Percentiles rank a stretch among this genome's conserved stretches.
Conservation (phyloP, 2,329 filamentous ascomycete genomes). For the Microsporum ferrugineum region DNA sequence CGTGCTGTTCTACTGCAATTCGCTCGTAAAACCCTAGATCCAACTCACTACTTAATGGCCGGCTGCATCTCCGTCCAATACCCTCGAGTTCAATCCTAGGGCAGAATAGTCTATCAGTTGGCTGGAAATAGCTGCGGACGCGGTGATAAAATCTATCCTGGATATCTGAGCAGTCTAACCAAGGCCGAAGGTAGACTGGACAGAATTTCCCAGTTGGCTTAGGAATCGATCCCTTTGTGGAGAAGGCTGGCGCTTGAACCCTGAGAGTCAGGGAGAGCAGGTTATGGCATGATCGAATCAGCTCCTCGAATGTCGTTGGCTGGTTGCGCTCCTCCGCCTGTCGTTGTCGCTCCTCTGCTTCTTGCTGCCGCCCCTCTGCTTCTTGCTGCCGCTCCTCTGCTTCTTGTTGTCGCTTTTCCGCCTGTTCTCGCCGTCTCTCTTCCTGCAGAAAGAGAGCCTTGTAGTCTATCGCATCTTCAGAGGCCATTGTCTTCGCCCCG, state of each 20-base stretch:
- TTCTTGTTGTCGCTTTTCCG: background rate
- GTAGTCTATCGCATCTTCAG: background rate
- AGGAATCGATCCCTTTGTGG: background rate
- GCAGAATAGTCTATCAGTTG: background rate
- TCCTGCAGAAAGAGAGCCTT: background rate
- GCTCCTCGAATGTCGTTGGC: background rate
- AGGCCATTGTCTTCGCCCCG: background rate
- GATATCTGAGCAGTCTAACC: background rate
- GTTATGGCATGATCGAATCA: background rate
- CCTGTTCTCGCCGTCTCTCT: background rate
- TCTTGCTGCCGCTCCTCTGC: background rate
- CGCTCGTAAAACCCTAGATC: constrained; percentile 17
- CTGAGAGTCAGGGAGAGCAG: background rate
- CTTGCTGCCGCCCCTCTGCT: background rate
- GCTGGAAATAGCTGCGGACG: background rate
- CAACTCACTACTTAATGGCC: constrained; percentile 17
- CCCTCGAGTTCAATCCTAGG: background rate
- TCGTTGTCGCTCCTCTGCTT: background rate
- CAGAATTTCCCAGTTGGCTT: constrained; percentile 3
- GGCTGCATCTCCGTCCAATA: background rate
- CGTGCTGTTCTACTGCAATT: constrained; percentile 18
- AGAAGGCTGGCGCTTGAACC: background rate
- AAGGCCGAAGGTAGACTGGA: background rate
- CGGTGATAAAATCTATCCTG: background rate
- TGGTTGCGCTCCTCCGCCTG: background rate